phyloP scores from a whole-genome alignment of 495 filamentous ascomycete species.

The Penicillium bovifimosum region DNA sequence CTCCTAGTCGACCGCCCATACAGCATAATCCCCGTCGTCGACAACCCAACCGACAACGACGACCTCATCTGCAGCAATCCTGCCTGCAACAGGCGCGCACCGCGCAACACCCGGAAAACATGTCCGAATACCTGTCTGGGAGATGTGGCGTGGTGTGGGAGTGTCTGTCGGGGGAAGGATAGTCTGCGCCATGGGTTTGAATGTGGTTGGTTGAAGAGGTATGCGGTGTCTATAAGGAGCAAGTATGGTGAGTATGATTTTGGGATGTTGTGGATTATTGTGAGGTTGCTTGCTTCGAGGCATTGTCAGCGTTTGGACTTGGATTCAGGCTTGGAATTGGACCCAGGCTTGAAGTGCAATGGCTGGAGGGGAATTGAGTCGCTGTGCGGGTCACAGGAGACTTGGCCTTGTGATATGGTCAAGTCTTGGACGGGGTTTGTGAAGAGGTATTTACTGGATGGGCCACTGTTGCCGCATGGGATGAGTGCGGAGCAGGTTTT shows the following conservation, averaged over 20 bases:
- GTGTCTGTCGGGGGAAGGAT: conserved; percentile 21
- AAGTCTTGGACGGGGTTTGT: conserved; percentile 28
- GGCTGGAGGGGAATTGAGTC: conserved; percentile 32
- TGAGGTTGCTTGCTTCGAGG: conserved; percentile 32
- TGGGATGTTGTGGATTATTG: conserved; percentile 40
- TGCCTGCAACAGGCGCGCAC: conserved; percentile 23
- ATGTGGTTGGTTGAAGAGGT: conserved; percentile 34
- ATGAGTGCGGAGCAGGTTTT: conserved; percentile 20
- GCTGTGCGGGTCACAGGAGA: conserved; percentile 30
- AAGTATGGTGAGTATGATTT: conserved; percentile 39
- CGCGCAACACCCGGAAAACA: conserved; percentile 2
- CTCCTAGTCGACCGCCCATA: conserved; percentile 34
- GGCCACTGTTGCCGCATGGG: conserved; percentile 20
- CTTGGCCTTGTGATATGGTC: conserved; percentile 33
- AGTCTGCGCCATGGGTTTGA: conserved; percentile 30
- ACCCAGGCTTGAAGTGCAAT: conserved; percentile 5
- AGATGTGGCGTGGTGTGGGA: conserved; percentile 34
- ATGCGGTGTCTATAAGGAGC: conserved; percentile 20
- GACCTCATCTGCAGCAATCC: conserved; percentile 33
- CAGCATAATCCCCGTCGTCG: conserved; percentile 32
- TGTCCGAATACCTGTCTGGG: conserved; percentile 27
- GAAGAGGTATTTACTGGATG: conserved; percentile 33
- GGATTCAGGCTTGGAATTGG: too few species aligned
- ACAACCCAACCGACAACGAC: conserved; percentile 18
- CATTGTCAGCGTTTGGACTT: too few species aligned